These are phyloP conservation scores for Euphorbia tirucalli DNA, from an alignment of 345 rosid species.

Conservation along the genomic window DNA sequence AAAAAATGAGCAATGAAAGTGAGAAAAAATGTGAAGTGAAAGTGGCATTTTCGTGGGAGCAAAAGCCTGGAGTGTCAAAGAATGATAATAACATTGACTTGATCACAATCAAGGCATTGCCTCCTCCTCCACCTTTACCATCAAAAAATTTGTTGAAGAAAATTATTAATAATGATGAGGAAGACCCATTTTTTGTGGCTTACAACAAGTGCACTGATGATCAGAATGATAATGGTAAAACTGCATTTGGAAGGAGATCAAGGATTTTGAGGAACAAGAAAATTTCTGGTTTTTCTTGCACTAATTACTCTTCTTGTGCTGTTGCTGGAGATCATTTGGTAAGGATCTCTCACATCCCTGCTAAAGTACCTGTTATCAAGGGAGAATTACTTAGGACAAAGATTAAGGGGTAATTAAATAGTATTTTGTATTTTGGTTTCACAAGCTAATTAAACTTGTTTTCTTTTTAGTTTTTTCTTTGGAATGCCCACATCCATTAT, in stretches of 20 bases:
- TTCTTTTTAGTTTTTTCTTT: too few relatives aligned
- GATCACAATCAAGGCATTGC: conserved; percentile 4
- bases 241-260: too few relatives aligned
- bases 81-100: conserved; percentile 3
- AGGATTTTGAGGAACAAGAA: neutral
- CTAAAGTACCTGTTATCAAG: neutral
- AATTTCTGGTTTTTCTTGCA: conserved; percentile 17
- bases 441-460: too few relatives aligned
- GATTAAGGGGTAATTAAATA: neutral
- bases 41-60: conserved; percentile 42
- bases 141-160: too few relatives aligned
- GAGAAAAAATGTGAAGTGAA: conserved; percentile 15
- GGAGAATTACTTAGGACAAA: neutral
- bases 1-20: conserved; percentile 21
- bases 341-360: conserved; percentile 11
- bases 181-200: conserved; percentile 34
- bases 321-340: conserved; percentile 21
- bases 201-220: conserved; percentile 26
- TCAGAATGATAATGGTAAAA: too few relatives aligned
- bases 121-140: conserved; percentile 32
- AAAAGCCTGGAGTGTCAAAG: conserved; percentile 36
- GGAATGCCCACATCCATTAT: too few relatives aligned
- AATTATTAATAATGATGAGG: neutral
- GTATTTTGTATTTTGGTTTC: too few relatives aligned
- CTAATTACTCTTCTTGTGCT: conserved; percentile 17